A percentile compares a stretch with the other conserved stretches of the same genome.
Evolutionary conservation across 192 early-diverging fungal species (phyloP).

Genomic region (Gonapodya prolifera): DNA sequence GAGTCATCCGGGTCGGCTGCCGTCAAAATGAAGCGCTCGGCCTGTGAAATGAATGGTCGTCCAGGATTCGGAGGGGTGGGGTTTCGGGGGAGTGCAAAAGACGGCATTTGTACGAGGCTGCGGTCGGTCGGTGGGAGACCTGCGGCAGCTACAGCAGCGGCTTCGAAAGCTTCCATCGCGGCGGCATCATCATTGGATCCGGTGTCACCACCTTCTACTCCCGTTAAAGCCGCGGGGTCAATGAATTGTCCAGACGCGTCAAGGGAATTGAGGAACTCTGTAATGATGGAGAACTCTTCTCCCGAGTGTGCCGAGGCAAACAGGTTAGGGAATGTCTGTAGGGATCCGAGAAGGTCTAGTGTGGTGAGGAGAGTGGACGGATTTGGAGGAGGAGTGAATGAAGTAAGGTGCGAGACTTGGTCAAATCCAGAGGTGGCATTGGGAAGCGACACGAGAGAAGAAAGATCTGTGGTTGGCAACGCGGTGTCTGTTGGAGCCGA

Average conservation of each 20-base stretch:
- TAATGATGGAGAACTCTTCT: constrained; percentile 67
- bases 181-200: constrained; percentile 16
- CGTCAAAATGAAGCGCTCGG: constrained; percentile 80
- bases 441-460: not conserved
- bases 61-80: constrained; percentile 19
- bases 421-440: not conserved
- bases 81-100: constrained; percentile 15
- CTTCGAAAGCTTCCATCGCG: constrained; percentile 24
- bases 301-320: constrained; percentile 70
- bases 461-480: not conserved
- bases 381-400: constrained; percentile 11
- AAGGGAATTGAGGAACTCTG: constrained; percentile 27
- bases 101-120: constrained; percentile 12
- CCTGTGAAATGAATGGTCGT: constrained; percentile 17
- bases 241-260: constrained; percentile 37
- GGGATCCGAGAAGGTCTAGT: not conserved
- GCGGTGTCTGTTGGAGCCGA: not conserved
- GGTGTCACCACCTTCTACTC: constrained; percentile 14
- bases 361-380: not conserved
- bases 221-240: constrained; percentile 14
- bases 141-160: constrained; percentile 2
- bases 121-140: constrained; percentile 9
- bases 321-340: constrained; percentile 36
- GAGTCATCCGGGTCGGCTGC: constrained; percentile 78
- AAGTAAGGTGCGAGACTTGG: constrained; percentile 11